phyloP scores from a whole-genome alignment of 1,139 yeast genomes.

The Debaryomycetaceae sp. region DNA sequence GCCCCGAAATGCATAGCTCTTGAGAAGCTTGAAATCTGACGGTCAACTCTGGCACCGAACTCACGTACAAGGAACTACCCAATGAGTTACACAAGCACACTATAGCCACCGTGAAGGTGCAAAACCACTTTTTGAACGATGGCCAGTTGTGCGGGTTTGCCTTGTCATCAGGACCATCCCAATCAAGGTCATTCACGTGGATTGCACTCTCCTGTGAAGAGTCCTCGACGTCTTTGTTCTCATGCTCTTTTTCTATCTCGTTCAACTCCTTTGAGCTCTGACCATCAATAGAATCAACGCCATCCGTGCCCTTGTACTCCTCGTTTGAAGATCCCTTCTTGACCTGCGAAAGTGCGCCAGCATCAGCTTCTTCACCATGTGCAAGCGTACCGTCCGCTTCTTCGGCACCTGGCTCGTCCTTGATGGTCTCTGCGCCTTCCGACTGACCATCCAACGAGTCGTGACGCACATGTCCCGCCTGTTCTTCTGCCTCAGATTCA shows the following conservation, averaged over 20 bases:
- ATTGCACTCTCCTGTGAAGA: background rate
- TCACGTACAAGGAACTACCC: conserved; percentile 67
- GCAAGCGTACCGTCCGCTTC: background rate
- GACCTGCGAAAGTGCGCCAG: background rate
- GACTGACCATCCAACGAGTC: background rate
- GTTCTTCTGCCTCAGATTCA: background rate
- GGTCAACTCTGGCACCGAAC: conserved; percentile 32
- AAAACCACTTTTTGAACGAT: conserved; percentile 55
- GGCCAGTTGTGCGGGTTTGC: conserved; percentile 71
- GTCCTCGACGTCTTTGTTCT: background rate
- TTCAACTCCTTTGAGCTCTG: background rate
- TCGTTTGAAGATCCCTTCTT: background rate
- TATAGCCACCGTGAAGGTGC: conserved; percentile 59
- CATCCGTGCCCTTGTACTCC: background rate
- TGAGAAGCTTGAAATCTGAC: conserved; percentile 46
- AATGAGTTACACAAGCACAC: conserved; percentile 66
- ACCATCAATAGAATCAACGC: background rate
- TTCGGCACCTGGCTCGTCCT: background rate
- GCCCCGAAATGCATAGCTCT: conserved; percentile 61
- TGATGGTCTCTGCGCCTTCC: background rate
- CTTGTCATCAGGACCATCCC: conserved; percentile 60
- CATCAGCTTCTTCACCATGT: background rate
- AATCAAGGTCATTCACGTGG: conserved; percentile 43
- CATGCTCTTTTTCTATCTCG: background rate
- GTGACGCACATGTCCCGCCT: conserved; percentile 5